Base-by-base conservation (phyloP, 2,329 filamentous ascomycete genomes). In the Ceratocystis albifundus region DNA sequence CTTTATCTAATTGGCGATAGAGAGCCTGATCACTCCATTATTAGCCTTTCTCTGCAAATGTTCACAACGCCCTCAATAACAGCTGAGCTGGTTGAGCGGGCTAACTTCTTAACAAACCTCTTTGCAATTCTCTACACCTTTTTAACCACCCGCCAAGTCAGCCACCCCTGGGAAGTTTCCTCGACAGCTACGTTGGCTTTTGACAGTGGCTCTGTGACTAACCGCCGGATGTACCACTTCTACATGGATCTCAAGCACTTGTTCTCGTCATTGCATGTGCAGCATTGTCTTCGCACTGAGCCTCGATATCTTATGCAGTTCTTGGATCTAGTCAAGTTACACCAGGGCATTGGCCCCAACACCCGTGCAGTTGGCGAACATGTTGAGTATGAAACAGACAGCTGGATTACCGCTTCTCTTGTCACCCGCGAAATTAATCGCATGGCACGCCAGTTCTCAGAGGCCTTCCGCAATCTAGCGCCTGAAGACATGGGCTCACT, bases 111-210 rank as follows among this genome's bases (percentile, higher is more conserved):
- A 70, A 96, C 91, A 7, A 96, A 90, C 70, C 81, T 99, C 48
- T 88, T 97, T 82, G 91, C 94, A 15, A 99, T 99, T 69, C 80
- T 99, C 0, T 99, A 97, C 75, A 97, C 95, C 0, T 99, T 99
- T 77, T 78, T 99, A 48, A 99, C 94, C 0, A 96, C 91, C 4
- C 84, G 95, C 64, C 94, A 99, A 79, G 94, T 99, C 48, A 92
- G 92, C 0, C 92, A 96, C 74, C 93, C 94, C 0, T 88, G 89
- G 77, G 88, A 96, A 70, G 88, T 97, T 53, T 88, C 90, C 66
- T 88, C 90, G 0, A 88, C 86, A 71, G 93, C 91, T 1, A 91
- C 91, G 1, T 80, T 99, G 61, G 90, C 91, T 0, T 96, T 97
- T 72, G 94, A 99, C 74, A 88, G 90, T 44, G 94, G 94, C 0